Evolutionary conservation across 805 yeast genomes (phyloP).

Genomic region (Metschnikowia amazonensis): DNA sequence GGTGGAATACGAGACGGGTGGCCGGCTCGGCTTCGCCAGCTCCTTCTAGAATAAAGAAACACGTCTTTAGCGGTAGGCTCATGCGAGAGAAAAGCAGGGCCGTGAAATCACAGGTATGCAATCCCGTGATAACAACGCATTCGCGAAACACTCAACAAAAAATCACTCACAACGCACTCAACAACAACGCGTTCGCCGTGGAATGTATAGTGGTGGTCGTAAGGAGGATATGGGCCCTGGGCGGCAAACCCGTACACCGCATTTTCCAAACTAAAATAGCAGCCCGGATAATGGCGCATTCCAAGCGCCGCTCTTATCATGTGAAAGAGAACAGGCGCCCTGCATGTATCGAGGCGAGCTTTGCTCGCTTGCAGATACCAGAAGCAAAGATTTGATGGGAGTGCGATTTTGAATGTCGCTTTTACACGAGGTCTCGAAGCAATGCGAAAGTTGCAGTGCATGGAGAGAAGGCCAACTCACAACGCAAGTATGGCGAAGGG

Average conservation of each 20-base stretch:
- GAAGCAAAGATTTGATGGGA: not conserved
- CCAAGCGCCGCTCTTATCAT: conserved; percentile 4
- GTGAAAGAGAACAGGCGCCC: not conserved
- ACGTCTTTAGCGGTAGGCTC: not conserved
- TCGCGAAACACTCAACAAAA: too few species aligned
- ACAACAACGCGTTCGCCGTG: not conserved
- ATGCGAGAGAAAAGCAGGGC: not conserved
- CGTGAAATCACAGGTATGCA: not conserved
- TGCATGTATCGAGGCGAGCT: not conserved
- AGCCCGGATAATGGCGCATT: not conserved
- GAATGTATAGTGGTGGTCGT: not conserved
- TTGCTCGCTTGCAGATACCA: not conserved
- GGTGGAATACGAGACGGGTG: too few species aligned
- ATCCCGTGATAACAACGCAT: not conserved
- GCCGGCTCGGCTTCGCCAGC: not conserved
- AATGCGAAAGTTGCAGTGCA: not conserved
- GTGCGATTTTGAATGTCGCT: not conserved
- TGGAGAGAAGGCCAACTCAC: not conserved
- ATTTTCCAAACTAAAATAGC: not conserved
- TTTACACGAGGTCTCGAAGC: not conserved
- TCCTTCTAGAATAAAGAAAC: not conserved
- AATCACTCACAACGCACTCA: too few species aligned
- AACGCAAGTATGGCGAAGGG: not conserved
- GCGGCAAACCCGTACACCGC: not conserved
- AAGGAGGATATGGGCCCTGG: not conserved